Evolutionary conservation across 176 grass and related monocot species (phyloP).

Genomic region (Panicum miliaceum): DNA sequence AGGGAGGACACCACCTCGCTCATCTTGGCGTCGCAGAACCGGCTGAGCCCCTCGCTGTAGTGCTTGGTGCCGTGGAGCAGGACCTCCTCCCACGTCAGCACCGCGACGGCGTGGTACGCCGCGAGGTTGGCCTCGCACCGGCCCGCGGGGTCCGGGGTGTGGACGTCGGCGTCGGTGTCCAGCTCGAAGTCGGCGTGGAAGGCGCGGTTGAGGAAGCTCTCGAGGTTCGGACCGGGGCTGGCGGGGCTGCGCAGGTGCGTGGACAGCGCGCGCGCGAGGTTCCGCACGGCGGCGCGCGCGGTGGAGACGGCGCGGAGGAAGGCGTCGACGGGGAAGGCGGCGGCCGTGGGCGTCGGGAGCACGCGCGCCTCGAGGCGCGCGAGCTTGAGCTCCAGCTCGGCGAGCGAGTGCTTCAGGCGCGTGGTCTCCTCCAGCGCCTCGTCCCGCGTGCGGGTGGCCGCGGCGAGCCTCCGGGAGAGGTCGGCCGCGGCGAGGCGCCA

Average conservation of each 20-base stretch:
- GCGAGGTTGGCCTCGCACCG: conserved; percentile 71
- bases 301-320: conserved; percentile 69
- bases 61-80: conserved; percentile 79
- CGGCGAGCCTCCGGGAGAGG: conserved; percentile 71
- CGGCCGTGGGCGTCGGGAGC: not conserved
- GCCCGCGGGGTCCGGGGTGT: conserved; percentile 57
- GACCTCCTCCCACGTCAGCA: conserved; percentile 85
- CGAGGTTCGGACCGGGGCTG: conserved; percentile 57
- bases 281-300: conserved; percentile 70
- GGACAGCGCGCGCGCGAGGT: conserved; percentile 74
- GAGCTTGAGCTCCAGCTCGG: conserved; percentile 85
- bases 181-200: conserved; percentile 84
- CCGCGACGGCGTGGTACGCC: conserved; percentile 57
- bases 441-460: conserved; percentile 79
- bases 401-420: conserved; percentile 69
- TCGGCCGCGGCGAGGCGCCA: conserved; percentile 78
- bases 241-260: conserved; percentile 57
- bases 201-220: conserved; percentile 78
- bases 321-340: conserved; percentile 42
- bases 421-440: conserved; percentile 78
- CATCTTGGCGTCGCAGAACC: conserved; percentile 96
- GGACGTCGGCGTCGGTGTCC: conserved; percentile 60
- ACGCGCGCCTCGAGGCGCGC: conserved; percentile 67
- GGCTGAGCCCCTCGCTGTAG: conserved; percentile 86
- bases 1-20: conserved; percentile 80